Base-by-base conservation (phyloP, 2,329 filamentous ascomycete genomes). In the Didymosphaeria variabile region DNA sequence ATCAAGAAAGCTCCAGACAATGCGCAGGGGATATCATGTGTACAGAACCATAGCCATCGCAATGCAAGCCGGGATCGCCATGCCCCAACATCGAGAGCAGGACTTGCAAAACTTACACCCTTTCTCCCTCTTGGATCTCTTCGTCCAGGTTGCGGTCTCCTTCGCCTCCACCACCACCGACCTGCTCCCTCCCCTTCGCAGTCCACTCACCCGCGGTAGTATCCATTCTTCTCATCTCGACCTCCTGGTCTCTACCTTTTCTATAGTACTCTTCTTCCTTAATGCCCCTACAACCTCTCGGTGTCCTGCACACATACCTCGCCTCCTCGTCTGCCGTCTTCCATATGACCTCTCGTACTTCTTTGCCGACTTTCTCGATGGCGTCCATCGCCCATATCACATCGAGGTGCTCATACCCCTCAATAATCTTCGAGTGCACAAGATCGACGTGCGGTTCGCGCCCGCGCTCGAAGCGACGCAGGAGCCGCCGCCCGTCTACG, bases 351-450 rank as follows among this genome's bases (percentile, higher is more conserved):
- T 94, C 90, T 32, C 88, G 86, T 0, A 97, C 82, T 79, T 97
- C 94, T 59, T 82, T 84, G 5, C 94, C 95, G 0, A 97, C 91
- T 75, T 94, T 87, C 51, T 94, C 89, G 17, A 93, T 87, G 0
- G 89, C 88, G 72, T 97, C 93, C 84, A 97, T 92, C 0, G 94
- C 93, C 94, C 94, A 97, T 40, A 98, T 88, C 1, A 97, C 92
- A 79, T 97, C 94, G 5, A 98, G 84, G 79, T 98, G 94, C 80
- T 97, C 94, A 75, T 97, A 78, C 50, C 90, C 92, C 2, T 92
- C 88, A 46, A 97, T 91, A 23, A 96, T 83, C 74, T 92, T 96
- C 64, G 86, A 86, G 79, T 97, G 91, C 5, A 97, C 91, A 5
- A 97, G 81, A 42, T 86, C 83, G 9, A 96, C 92, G 72, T 92